Percentiles rank a stretch among this genome's conserved stretches.
Evolutionary conservation across 176 grass and related monocot genomes (phyloP).

Genomic region (Urochloa ruziziensis): DNA sequence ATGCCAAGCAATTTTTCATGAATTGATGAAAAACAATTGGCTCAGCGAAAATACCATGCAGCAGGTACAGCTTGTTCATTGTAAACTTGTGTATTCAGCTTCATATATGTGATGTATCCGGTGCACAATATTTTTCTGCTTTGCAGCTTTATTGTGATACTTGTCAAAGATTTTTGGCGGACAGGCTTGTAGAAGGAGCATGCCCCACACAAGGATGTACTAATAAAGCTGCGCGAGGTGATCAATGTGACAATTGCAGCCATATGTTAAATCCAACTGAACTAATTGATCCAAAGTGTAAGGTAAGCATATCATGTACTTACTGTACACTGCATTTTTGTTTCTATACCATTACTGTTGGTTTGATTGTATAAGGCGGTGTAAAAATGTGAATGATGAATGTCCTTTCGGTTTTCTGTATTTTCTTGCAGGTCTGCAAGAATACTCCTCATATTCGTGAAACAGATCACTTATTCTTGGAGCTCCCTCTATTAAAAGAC

Average conservation of each 20-base stretch:
- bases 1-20: slow-evolving; percentile 74
- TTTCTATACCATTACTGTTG: neutral
- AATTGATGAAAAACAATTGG: slow-evolving; percentile 70
- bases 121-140: neutral
- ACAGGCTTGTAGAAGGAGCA: slow-evolving; percentile 83
- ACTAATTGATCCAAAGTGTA: slow-evolving; percentile 91
- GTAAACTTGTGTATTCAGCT: neutral
- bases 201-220: slow-evolving; percentile 74
- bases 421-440: slow-evolving; percentile 64
- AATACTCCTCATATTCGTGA: slow-evolving; percentile 75
- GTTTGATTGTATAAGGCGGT: neutral
- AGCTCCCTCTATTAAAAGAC: slow-evolving; percentile 76
- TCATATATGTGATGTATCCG: slow-evolving; percentile 13
- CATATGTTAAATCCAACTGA: slow-evolving; percentile 94
- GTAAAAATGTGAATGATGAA: neutral
- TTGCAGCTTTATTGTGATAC: slow-evolving; percentile 86
- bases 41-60: slow-evolving; percentile 87
- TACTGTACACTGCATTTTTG: neutral
- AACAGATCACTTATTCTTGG: slow-evolving; percentile 94
- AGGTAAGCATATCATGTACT: slow-evolving; percentile 47
- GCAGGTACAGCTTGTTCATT: slow-evolving; percentile 42
- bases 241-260: slow-evolving; percentile 95
- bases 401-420: neutral
- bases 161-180: slow-evolving; percentile 84
- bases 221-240: slow-evolving; percentile 67